A percentile compares a stretch with the other conserved stretches of the same genome.
These are phyloP conservation scores for Diaporthe vaccinii DNA, from an alignment of 2,329 filamentous ascomycete species.

Conservation along the genomic window DNA sequence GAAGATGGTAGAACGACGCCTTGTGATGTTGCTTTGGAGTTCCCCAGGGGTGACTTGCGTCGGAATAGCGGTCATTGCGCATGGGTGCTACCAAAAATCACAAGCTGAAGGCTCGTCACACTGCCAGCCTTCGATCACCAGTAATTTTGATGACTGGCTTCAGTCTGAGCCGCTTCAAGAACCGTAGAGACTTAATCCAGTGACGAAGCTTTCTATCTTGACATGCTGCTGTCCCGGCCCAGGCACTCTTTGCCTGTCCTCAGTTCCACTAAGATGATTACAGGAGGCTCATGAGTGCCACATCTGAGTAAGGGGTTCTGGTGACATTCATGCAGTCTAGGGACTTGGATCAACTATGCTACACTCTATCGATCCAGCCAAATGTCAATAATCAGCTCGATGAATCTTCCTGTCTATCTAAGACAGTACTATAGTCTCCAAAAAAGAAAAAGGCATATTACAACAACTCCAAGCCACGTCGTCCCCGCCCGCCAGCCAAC, in stretches of 20 bases:
- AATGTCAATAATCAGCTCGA: neutral
- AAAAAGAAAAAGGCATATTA: slow-evolving; percentile 9
- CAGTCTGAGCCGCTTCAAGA: neutral
- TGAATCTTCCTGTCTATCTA: slow-evolving; percentile 8
- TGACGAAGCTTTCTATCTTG: neutral
- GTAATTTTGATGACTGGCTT: neutral
- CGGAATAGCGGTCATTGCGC: neutral
- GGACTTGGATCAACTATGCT: neutral
- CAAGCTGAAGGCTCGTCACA: neutral
- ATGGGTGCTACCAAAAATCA: accelerated
- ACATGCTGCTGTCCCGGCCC: neutral
- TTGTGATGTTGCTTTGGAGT: neutral
- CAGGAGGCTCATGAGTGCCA: neutral
- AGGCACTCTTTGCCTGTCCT: neutral
- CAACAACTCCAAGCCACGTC: neutral
- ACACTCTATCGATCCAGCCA: neutral
- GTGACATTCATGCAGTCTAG: neutral
- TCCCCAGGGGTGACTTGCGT: neutral
- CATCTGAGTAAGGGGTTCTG: neutral
- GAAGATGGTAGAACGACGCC: too few relatives aligned
- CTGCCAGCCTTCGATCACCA: neutral
- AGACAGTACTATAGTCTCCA: slow-evolving; percentile 12
- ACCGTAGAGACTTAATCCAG: accelerated
- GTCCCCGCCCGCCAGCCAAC: neutral
- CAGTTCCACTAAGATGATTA: neutral